Percentiles rank a stretch among this genome's conserved stretches.
phyloP scores from a whole-genome alignment of 495 filamentous ascomycete genomes.

The Annulohypoxylon moriforme region DNA sequence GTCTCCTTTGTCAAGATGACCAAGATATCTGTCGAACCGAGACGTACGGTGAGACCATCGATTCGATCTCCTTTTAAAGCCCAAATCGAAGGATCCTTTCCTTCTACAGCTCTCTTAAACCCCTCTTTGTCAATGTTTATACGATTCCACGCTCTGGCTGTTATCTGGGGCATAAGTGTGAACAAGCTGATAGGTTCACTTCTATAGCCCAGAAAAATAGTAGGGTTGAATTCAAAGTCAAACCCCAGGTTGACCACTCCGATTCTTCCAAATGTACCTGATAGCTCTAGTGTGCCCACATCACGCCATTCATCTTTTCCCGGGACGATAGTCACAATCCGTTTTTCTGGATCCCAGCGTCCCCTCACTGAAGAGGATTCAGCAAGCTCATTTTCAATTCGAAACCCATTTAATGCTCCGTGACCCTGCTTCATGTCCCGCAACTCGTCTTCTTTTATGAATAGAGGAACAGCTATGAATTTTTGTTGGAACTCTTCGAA shows the following conservation, averaged over 20 bases:
- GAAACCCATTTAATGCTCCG: neutral
- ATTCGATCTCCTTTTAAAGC: neutral
- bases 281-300: neutral
- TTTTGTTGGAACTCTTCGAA: neutral
- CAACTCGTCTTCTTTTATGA: neutral
- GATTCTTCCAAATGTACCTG: neutral
- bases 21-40: neutral
- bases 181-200: too few species aligned
- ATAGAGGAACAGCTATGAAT: neutral
- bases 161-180: too few species aligned
- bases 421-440: neutral
- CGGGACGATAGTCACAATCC: neutral
- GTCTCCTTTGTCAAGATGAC: neutral
- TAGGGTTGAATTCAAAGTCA: neutral
- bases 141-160: too few species aligned
- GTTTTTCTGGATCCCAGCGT: neutral
- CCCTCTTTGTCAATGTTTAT: neutral
- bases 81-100: neutral
- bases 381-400: neutral
- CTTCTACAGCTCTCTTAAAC: neutral
- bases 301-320: neutral
- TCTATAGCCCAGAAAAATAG: neutral
- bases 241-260: neutral
- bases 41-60: neutral
- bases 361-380: neutral